phyloP scores from a whole-genome alignment of 176 grass and related monocot species.

The Hordeum vulgare region DNA sequence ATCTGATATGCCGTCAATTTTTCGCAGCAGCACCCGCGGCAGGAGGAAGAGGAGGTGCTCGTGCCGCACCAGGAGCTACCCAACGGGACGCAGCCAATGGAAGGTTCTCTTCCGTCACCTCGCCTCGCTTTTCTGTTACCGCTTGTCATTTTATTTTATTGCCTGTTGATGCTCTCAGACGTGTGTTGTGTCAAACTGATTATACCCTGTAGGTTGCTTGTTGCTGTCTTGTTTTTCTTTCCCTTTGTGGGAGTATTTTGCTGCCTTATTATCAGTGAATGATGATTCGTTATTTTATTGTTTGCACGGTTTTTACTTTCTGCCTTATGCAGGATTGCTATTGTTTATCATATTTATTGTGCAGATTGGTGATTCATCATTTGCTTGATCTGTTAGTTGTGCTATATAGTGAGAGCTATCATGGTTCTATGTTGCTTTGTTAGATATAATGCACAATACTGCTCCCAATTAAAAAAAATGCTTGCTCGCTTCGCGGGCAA shows the following conservation, averaged over 20 bases:
- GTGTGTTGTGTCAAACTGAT: neutral
- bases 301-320: neutral
- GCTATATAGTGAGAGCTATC: neutral
- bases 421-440: neutral
- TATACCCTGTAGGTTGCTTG: slow-evolving; percentile 3
- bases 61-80: slow-evolving; percentile 67
- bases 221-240: neutral
- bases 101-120: slow-evolving; percentile 44
- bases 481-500: neutral
- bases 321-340: neutral
- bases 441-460: neutral
- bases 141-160: neutral
- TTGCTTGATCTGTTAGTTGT: slow-evolving; percentile 2
- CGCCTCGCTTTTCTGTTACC: neutral
- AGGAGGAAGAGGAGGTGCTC: slow-evolving; percentile 75
- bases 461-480: neutral
- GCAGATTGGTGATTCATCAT: neutral
- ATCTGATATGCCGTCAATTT: slow-evolving; percentile 41
- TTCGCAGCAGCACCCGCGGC: slow-evolving; percentile 31
- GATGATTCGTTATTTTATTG: neutral
- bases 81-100: slow-evolving; percentile 84
- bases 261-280: neutral
- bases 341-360: neutral
- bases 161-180: neutral
- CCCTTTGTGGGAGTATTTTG: neutral